These are phyloP conservation scores for Cytospora mali DNA, from an alignment of 2,329 filamentous ascomycete genomes.

Conservation along the genomic window DNA sequence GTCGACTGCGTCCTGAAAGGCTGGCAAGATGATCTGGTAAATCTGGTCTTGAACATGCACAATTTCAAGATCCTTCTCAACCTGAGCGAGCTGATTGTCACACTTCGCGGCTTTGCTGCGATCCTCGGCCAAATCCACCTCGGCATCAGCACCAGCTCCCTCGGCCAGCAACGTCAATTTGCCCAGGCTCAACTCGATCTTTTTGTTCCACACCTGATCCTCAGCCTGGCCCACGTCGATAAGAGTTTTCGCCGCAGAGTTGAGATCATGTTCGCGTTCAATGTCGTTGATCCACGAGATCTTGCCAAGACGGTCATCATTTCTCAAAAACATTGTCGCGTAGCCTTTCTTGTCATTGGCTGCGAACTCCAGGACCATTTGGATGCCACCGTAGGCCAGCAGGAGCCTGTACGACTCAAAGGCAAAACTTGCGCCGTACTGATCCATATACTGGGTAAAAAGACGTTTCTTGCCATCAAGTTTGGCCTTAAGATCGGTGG, in stretches of 20 bases:
- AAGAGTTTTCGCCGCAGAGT: conserved; percentile 71
- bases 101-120: conserved; percentile 36
- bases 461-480: conserved; percentile 51
- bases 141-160: conserved; percentile 38
- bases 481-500: conserved; percentile 46
- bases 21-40: conserved; percentile 69
- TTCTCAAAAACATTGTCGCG: conserved; percentile 78
- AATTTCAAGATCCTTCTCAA: conserved; percentile 67
- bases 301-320: conserved; percentile 70
- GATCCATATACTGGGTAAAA: conserved; percentile 58
- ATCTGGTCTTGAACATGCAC: conserved; percentile 80
- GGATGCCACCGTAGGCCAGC: conserved; percentile 67
- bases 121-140: conserved; percentile 29
- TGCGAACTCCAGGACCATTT: conserved; percentile 70
- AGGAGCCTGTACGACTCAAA: conserved; percentile 80
- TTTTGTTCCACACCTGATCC: conserved; percentile 86
- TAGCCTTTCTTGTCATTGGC: conserved; percentile 67
- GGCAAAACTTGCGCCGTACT: conserved; percentile 67
- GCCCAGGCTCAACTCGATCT: conserved; percentile 85
- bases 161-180: conserved; percentile 79
- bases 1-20: conserved; percentile 74
- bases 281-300: conserved; percentile 96
- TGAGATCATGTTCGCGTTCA: conserved; percentile 72
- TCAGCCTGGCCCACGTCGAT: conserved; percentile 72
- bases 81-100: conserved; percentile 49